phyloP scores from a whole-genome alignment of 2,329 filamentous ascomycete species.

The Claviceps quebecensis region DNA sequence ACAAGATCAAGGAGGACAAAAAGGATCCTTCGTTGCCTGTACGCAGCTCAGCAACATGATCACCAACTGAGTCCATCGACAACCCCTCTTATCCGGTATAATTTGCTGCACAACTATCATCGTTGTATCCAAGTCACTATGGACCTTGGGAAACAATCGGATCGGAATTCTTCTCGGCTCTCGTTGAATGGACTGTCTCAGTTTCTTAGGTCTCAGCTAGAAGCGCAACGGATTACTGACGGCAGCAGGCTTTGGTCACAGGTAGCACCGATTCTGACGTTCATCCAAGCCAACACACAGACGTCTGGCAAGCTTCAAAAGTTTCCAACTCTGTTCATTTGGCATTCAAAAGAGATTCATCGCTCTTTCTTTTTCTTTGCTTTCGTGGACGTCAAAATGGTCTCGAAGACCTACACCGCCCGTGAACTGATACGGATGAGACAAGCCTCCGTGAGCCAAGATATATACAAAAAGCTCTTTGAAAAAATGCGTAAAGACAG shows the following conservation, averaged over 20 bases:
- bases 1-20: constrained; percentile 16
- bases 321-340: constrained; percentile 26
- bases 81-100: constrained; percentile 17
- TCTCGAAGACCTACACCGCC: constrained; percentile 27
- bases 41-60: constrained; percentile 21
- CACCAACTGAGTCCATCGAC: constrained; percentile 20
- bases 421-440: constrained; percentile 28
- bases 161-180: constrained; percentile 9
- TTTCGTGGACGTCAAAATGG: constrained; percentile 27
- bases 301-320: constrained; percentile 9
- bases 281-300: constrained; percentile 16
- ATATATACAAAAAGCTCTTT: constrained; percentile 16
- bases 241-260: constrained; percentile 14
- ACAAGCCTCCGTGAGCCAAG: constrained; percentile 12
- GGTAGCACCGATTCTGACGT: constrained; percentile 20
- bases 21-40: constrained; percentile 23
- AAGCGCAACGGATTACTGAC: constrained; percentile 19
- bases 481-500: constrained; percentile 23
- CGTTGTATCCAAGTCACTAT: constrained; percentile 16
- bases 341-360: constrained; percentile 19
- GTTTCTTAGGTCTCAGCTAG: constrained; percentile 14
- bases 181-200: constrained; percentile 11
- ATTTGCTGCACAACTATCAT: constrained; percentile 17
- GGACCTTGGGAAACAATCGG: constrained; percentile 16
- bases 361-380: constrained; percentile 28